Evolutionary conservation across 1,284 basidiomycete genomes (phyloP), one percentile per base, ranked within the genome.

Genomic region (Schizophyllum commune): DNA sequence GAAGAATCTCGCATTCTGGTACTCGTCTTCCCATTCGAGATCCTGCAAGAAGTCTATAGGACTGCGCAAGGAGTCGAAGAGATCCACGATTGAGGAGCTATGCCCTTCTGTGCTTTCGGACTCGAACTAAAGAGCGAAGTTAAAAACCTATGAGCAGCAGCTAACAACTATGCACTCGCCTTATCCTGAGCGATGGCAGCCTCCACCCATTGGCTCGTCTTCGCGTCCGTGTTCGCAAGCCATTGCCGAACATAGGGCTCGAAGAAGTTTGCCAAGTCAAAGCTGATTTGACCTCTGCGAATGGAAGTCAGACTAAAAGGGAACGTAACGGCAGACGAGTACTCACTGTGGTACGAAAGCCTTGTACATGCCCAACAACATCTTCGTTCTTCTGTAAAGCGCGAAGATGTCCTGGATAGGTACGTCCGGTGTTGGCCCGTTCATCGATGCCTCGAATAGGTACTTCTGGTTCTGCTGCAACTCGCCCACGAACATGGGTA

Each of bases 131-230:
- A 53, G 39, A 13, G 13, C 39, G 39, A 13, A 11, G 39, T 17
- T 47, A 3, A 13, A 13, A 33, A 17, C n/a, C 4, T 5, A 56
- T 51, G 19, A 52, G 58, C 52, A 39, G 54, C 51, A 17, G 34
- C 3, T 15, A 55, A 52, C 39, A n/a, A 52, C 53, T 8, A n/a
- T 21, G 51, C 19, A 74, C 74, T 19, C 70, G 94, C 94, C 77
- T 92, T 89, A 72, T 98, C 95, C 0, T 90, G 87, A 53, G 86
- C 83, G 66, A 98, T 90, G 33, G 94, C 92, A 63, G 90, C 88
- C 71, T 95, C 84, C 2, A 98, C 95, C 97, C 97, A 99, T 67
- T 95, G 89, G 54, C 83, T 81, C 5, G 96, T 98, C 77, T 94
- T 98, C 63, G 79, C 84, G 66, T 96, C 93, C 0, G 94, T 97